These are phyloP conservation scores for Clavispora santaluciae DNA, from an alignment of 805 yeast genomes.

Conservation along the genomic window DNA sequence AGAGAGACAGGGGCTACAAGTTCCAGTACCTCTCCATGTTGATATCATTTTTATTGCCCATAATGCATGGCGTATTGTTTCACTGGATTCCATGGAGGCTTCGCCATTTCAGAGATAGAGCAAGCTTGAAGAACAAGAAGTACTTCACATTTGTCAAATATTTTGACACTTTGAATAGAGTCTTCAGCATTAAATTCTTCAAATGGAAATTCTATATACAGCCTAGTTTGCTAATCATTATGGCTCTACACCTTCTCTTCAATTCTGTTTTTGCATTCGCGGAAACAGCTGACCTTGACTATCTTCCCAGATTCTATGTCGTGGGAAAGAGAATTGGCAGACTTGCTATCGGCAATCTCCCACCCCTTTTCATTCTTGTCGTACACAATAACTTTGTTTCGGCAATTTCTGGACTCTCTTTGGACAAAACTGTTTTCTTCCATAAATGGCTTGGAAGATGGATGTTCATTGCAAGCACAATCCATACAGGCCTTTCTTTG, in stretches of 20 bases:
- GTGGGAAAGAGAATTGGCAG: constrained; percentile 40
- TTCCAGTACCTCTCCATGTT: constrained; percentile 35
- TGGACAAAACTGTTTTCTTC: constrained; percentile 33
- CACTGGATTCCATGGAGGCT: constrained; percentile 37
- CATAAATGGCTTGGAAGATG: constrained; percentile 44
- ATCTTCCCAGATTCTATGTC: constrained; percentile 35
- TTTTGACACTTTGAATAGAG: constrained; percentile 26
- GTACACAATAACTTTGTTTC: constrained; percentile 38
- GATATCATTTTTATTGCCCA: constrained; percentile 20
- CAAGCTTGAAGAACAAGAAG: constrained; percentile 10
- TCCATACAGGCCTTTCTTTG: constrained; percentile 31
- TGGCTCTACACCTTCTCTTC: constrained; percentile 23
- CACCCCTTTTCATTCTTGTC: constrained; percentile 31
- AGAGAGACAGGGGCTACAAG: constrained; percentile 29
- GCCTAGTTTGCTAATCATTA: constrained; percentile 36
- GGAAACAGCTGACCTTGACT: constrained; percentile 35
- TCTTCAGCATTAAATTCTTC: constrained; percentile 17
- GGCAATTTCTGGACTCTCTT: constrained; percentile 37
- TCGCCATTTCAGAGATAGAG: constrained; percentile 19
- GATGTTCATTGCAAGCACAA: constrained; percentile 30
- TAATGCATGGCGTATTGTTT: constrained; percentile 38
- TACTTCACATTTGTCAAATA: constrained; percentile 24
- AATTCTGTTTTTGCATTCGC: constrained; percentile 24
- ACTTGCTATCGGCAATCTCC: constrained; percentile 37
- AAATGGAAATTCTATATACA: constrained; percentile 27